Conservation (phyloP, 768 basidiomycete genomes). For the Multifurca ochricompacta region DNA sequence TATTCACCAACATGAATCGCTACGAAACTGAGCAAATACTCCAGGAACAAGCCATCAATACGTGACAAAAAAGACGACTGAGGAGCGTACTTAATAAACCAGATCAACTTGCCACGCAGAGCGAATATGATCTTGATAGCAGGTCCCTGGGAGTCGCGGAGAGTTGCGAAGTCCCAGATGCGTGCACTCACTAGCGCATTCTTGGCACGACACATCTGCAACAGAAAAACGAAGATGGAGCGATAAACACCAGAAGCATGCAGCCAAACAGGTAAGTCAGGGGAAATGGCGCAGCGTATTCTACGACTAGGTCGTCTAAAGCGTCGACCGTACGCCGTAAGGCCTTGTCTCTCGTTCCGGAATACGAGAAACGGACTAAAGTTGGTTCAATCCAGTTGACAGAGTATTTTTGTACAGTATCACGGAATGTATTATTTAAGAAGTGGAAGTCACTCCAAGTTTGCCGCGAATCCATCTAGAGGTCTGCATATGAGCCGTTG, state of each 20-base stretch:
- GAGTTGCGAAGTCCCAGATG: slow-evolving; percentile 42
- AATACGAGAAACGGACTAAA: slow-evolving; percentile 65
- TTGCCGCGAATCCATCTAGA: slow-evolving; percentile 67
- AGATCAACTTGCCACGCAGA: slow-evolving; percentile 66
- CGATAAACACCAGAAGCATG: slow-evolving; percentile 49
- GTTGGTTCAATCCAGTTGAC: slow-evolving; percentile 56
- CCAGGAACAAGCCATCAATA: background rate
- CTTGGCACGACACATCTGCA: slow-evolving; percentile 71
- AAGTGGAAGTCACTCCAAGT: slow-evolving; percentile 78
- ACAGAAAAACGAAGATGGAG: slow-evolving; percentile 59
- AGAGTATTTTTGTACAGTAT: slow-evolving; percentile 47
- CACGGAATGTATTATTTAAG: slow-evolving; percentile 67
- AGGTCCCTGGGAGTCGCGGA: slow-evolving; percentile 25
- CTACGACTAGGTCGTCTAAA: slow-evolving; percentile 59
- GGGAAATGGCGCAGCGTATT: slow-evolving; percentile 78
- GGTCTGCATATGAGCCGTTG: background rate
- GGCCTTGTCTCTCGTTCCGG: slow-evolving; percentile 41
- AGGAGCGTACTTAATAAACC: slow-evolving; percentile 74
- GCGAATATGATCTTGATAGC: slow-evolving; percentile 69
- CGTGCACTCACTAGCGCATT: slow-evolving; percentile 61
- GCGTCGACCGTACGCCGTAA: slow-evolving; percentile 50
- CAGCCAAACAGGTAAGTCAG: slow-evolving; percentile 68
- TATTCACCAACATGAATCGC: slow-evolving; percentile 53
- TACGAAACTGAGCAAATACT: slow-evolving; percentile 66
- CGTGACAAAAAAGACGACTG: background rate